A percentile compares a stretch with the other conserved stretches of the same genome.
Evolutionary conservation across 176 grass and related monocot genomes (phyloP).

Genomic region (Eleusine coracana): DNA sequence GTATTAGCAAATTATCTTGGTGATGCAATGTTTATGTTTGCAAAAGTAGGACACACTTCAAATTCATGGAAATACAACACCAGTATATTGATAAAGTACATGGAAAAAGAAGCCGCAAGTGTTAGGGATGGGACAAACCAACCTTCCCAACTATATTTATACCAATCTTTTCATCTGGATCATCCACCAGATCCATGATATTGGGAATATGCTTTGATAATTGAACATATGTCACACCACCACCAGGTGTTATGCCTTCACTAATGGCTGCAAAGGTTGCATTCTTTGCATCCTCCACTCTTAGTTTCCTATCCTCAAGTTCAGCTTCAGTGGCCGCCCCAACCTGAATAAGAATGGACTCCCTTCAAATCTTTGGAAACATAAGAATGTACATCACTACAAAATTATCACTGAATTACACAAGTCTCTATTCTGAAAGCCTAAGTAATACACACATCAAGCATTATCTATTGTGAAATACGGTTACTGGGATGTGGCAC

Average conservation of each 20-base stretch:
- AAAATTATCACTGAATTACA: not conserved
- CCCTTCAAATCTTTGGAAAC: constrained; percentile 30
- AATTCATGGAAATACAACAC: not conserved
- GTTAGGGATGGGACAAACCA: constrained; percentile 4
- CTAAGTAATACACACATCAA: constrained; percentile 10
- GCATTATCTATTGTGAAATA: not conserved
- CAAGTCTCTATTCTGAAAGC: constrained; percentile 12
- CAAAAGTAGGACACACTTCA: not conserved
- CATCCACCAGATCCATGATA: constrained; percentile 65
- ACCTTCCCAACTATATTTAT: constrained; percentile 90
- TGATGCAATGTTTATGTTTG: not conserved
- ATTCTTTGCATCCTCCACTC: constrained; percentile 96
- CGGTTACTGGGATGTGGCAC: not conserved
- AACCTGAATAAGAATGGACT: constrained; percentile 66
- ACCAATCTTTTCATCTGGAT: constrained; percentile 91
- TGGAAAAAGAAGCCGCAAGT: not conserved
- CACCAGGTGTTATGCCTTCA: constrained; percentile 91
- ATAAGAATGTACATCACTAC: not conserved
- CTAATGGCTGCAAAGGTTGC: constrained; percentile 90
- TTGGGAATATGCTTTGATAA: constrained; percentile 77
- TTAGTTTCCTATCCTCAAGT: constrained; percentile 93
- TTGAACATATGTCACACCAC: constrained; percentile 72
- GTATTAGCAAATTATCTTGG: not conserved
- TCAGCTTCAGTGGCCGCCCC: constrained; percentile 89
- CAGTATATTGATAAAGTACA: not conserved